Evolutionary conservation across 2,329 filamentous ascomycete genomes (phyloP).

Genomic region (Aureobasidium sp.): DNA sequence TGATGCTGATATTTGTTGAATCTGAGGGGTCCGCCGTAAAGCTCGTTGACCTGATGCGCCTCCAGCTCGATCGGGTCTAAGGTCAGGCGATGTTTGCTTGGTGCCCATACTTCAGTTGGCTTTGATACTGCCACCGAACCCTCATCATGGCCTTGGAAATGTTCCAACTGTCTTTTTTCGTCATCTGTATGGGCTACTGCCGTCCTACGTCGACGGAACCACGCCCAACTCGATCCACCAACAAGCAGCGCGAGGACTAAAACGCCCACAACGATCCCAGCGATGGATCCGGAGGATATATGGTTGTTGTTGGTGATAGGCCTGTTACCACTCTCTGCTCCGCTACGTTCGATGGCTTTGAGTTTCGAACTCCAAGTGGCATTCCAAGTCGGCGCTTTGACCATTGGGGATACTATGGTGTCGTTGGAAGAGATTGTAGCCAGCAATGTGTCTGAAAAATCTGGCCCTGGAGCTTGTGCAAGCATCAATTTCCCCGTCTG

Average conservation of each 20-base stretch:
- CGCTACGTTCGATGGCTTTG: neutral
- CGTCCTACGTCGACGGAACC: neutral
- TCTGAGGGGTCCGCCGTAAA: neutral
- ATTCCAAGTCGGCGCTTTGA: conserved; percentile 11
- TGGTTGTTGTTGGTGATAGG: neutral
- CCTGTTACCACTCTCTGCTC: neutral
- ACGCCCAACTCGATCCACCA: neutral
- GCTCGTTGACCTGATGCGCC: neutral
- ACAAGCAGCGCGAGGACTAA: conserved; percentile 18
- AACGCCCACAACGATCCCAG: conserved; percentile 32
- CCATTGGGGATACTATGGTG: conserved; percentile 8
- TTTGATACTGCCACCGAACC: neutral
- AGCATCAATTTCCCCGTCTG: neutral
- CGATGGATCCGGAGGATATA: conserved; percentile 29
- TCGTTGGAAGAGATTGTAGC: neutral
- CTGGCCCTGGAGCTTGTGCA: conserved; percentile 4
- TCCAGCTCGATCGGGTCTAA: neutral
- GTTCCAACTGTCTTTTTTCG: neutral
- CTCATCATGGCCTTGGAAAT: neutral
- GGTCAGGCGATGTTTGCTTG: neutral
- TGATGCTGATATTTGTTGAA: too few species aligned
- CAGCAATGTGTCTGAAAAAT: neutral
- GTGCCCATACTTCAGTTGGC: neutral
- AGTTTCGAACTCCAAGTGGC: neutral
- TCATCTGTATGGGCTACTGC: too few species aligned